phyloP scores from a whole-genome alignment of 441 rosid species.

The Omphalea diandra region DNA sequence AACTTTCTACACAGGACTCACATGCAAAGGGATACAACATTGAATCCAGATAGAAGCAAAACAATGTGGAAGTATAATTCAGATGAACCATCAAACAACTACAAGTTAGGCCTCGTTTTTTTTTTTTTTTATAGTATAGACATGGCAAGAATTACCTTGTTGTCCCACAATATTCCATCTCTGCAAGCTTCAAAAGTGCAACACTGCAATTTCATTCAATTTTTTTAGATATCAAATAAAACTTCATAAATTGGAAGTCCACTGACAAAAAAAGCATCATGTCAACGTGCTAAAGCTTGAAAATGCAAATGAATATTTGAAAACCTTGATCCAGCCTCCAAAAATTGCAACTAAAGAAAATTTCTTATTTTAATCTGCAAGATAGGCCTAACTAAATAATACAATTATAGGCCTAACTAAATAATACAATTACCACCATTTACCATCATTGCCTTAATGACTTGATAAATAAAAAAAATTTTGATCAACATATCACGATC shows the following conservation, averaged over 20 bases:
- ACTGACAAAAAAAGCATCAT: background rate
- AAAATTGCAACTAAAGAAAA: background rate
- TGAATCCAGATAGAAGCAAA: background rate
- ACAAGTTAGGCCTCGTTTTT: background rate
- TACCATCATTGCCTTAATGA: no score
- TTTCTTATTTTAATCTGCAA: background rate
- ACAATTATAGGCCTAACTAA: no score
- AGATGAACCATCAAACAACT: constrained; percentile 3
- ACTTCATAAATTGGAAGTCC: background rate
- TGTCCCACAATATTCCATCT: constrained; percentile 93
- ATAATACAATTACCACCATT: no score
- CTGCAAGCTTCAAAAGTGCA: constrained; percentile 73
- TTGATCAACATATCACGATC: no score
- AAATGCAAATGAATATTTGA: background rate
- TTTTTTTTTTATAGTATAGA: background rate
- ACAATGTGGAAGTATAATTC: background rate
- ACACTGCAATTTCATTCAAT: constrained; percentile 51
- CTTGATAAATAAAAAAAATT: no score
- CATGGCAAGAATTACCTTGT: constrained; percentile 57
- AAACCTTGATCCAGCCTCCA: background rate
- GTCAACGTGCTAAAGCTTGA: background rate
- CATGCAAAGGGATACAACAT: background rate
- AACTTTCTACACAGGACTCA: background rate
- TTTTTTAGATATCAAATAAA: background rate
- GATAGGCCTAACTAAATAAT: background rate